These are phyloP conservation scores for Amphibolis antarctica DNA, from an alignment of 106 monocot species.

Conservation along the genomic window DNA sequence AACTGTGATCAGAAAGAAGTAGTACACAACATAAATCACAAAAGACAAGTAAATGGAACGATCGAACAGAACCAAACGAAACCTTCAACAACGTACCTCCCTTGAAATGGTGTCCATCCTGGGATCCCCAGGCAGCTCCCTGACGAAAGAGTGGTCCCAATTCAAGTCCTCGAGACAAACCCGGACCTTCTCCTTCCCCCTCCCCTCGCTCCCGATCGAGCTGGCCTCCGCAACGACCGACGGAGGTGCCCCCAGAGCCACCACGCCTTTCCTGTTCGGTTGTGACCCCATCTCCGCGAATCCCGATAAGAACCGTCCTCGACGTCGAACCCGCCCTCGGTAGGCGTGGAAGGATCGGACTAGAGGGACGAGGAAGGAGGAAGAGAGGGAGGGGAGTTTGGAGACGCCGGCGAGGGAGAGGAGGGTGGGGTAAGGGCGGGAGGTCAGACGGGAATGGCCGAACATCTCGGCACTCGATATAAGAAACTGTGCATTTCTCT, in stretches of 20 bases:
- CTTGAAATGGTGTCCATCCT: constrained; percentile 61
- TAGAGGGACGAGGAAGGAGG: background rate
- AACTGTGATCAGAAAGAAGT: too few relatives aligned
- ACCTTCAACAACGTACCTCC: constrained; percentile 30
- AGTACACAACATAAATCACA: too few relatives aligned
- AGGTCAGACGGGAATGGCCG: background rate
- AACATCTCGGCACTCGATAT: background rate
- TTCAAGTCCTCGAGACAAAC: constrained; percentile 68
- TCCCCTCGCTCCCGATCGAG: background rate
- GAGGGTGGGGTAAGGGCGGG: background rate
- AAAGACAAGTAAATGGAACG: too few relatives aligned
- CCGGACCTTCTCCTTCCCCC: background rate
- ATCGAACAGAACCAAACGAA: too few relatives aligned
- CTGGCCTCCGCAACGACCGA: background rate
- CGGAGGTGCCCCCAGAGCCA: too few relatives aligned
- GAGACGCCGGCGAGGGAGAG: background rate
- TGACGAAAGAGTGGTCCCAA: constrained; percentile 92
- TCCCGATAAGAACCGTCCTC: background rate
- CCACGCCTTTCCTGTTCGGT: too few relatives aligned
- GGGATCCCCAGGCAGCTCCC: constrained; percentile 81
- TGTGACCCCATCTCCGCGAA: background rate
- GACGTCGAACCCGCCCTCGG: too few relatives aligned
- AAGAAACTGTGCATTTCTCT: background rate
- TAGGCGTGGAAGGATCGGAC: too few relatives aligned
- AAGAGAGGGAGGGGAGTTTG: background rate